phyloP scores from a whole-genome alignment of 768 basidiomycete species.

The Terana coerulea region DNA sequence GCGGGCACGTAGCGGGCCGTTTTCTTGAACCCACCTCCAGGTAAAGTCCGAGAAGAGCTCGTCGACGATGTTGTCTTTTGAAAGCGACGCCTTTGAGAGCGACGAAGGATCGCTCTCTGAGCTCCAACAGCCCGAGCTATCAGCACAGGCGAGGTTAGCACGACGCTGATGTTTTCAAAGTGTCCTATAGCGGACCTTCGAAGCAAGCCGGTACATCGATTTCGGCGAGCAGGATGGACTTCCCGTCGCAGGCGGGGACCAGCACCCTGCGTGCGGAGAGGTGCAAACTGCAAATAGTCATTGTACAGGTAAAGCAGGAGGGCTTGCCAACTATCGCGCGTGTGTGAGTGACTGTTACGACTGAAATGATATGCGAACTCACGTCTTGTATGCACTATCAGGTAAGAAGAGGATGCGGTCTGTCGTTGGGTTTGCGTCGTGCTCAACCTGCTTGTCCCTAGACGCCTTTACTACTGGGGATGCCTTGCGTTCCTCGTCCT shows the following conservation, averaged over 20 bases:
- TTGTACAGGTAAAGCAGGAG: slow-evolving; percentile 13
- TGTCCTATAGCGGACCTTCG: slow-evolving; percentile 11
- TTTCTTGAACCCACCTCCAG: slow-evolving; percentile 11
- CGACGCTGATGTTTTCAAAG: background rate
- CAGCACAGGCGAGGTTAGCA: background rate
- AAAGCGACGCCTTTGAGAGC: slow-evolving; percentile 5
- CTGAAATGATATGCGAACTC: background rate
- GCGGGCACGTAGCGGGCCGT: background rate
- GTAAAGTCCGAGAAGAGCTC: slow-evolving; percentile 18
- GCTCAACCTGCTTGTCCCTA: too few relatives aligned
- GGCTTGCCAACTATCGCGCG: slow-evolving; percentile 11
- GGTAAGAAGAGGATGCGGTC: slow-evolving; percentile 7
- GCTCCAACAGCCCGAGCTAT: slow-evolving; percentile 11
- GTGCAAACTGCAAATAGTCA: slow-evolving; percentile 10
- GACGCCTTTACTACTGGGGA: too few relatives aligned
- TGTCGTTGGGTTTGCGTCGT: too few relatives aligned
- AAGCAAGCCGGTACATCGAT: slow-evolving; percentile 15
- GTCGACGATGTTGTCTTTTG: slow-evolving; percentile 14
- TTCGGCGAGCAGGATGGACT: slow-evolving; percentile 8
- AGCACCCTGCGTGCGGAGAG: slow-evolving; percentile 5
- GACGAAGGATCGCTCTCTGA: slow-evolving; percentile 1
- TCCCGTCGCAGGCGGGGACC: background rate
- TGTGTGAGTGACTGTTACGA: background rate
- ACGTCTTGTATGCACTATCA: slow-evolving; percentile 13
- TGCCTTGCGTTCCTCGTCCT: too few relatives aligned